These are phyloP conservation scores for Chloranthus sessilifolius DNA, from an alignment of 164 flowering plant genomes.

Conservation along the genomic window DNA sequence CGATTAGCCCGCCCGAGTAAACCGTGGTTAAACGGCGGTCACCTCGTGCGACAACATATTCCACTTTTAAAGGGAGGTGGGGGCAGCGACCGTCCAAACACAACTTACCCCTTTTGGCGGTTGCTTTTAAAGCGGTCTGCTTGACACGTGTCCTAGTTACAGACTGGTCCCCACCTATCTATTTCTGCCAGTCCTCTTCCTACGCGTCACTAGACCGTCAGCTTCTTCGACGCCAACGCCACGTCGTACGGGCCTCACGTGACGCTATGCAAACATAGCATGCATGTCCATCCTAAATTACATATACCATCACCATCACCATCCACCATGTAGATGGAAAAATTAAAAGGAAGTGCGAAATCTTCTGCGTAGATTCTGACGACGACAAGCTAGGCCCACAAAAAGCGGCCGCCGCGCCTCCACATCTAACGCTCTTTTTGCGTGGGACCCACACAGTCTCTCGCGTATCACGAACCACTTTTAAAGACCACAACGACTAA, in stretches of 20 bases:
- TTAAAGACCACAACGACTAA: neutral
- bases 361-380: constrained; percentile 26
- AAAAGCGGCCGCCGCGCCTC: constrained; percentile 50
- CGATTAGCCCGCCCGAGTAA: too few relatives aligned
- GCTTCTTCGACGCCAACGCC: neutral
- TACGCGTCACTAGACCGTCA: constrained; percentile 8
- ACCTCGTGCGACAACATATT: constrained; percentile 20
- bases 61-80: constrained; percentile 15
- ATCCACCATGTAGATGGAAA: neutral
- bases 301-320: too few relatives aligned
- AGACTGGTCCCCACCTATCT: too few relatives aligned
- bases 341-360: constrained; percentile 3
- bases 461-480: neutral
- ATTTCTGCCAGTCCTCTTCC: constrained; percentile 4
- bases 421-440: constrained; percentile 12
- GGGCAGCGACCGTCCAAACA: constrained; percentile 21
- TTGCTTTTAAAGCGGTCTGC: constrained; percentile 20
- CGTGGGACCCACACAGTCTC: constrained; percentile 17
- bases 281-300: too few relatives aligned
- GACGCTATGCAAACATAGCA: too few relatives aligned
- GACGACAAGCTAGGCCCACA: constrained; percentile 16
- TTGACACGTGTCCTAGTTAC: too few relatives aligned
- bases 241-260: neutral
- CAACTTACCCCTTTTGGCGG: constrained; percentile 14
- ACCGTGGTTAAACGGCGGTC: too few relatives aligned